Evolutionary conservation across 78 protist genomes (phyloP).

Genomic region (Pigoraptor vietnamica): DNA sequence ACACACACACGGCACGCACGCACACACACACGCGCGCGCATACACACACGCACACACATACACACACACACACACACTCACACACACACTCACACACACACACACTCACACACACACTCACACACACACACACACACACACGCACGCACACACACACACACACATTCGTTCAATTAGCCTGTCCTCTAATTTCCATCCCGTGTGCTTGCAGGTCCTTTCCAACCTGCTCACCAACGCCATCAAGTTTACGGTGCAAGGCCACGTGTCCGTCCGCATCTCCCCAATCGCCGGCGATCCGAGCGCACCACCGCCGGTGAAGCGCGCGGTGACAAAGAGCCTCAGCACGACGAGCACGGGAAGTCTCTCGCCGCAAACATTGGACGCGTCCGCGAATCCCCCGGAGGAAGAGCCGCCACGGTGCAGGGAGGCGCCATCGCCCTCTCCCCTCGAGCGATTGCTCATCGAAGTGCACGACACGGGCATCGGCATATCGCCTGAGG

Average conservation of each 20-base stretch:
- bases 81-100: not conserved
- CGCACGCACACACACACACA: not conserved
- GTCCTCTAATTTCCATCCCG: too few relatives aligned
- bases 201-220: not conserved
- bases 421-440: not conserved
- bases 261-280: not conserved
- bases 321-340: not conserved
- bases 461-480: not conserved
- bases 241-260: conserved; percentile 6
- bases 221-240: conserved; percentile 12
- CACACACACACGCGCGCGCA: too few relatives aligned
- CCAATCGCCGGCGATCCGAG: not conserved
- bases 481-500: not conserved
- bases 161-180: not conserved
- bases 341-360: too few relatives aligned
- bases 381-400: too few relatives aligned
- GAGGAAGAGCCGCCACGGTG: too few relatives aligned
- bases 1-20: too few relatives aligned
- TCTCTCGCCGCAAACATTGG: too few relatives aligned
- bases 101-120: not conserved
- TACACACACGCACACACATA: too few relatives aligned
- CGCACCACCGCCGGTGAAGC: not conserved
- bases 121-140: not conserved
- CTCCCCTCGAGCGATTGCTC: not conserved
- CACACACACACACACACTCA: not conserved